Conservation (phyloP, 148 eudicot genomes). For the Fagopyrum tataricum region DNA sequence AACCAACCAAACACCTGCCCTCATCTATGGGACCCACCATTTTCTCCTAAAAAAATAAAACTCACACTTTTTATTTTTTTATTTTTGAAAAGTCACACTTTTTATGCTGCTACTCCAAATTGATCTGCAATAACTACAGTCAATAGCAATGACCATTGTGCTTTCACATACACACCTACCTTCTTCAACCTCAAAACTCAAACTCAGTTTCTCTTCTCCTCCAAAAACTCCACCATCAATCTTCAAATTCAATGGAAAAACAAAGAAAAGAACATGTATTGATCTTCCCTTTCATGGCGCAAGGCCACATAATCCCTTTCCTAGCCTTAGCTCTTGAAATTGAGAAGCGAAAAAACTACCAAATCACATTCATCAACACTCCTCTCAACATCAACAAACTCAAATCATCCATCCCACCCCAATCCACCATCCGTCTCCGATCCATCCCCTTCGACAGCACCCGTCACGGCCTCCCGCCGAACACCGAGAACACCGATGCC, state of each 20-base stretch:
- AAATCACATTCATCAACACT: conserved; percentile 40
- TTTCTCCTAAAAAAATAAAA: too few species aligned
- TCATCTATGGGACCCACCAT: too few species aligned
- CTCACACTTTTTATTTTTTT: too few species aligned
- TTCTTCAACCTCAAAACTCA: neutral
- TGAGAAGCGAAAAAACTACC: conserved; percentile 26
- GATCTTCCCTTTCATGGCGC: conserved; percentile 60
- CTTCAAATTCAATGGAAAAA: neutral
- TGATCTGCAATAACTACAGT: too few species aligned
- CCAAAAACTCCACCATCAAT: neutral
- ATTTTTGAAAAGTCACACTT: too few species aligned
- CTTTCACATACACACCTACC: too few species aligned
- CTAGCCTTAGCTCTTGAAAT: conserved; percentile 38
- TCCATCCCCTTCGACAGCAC: conserved; percentile 41
- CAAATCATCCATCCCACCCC: conserved; percentile 19
- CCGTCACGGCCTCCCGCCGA: conserved; percentile 37
- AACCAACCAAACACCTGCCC: too few species aligned
- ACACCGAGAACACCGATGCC: conserved; percentile 37
- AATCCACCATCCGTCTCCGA: conserved; percentile 25
- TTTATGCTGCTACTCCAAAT: too few species aligned
- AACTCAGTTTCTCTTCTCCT: neutral
- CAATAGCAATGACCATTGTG: neutral
- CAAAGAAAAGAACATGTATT: conserved; percentile 27
- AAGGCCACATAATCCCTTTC: conserved; percentile 62
- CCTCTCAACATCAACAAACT: conserved; percentile 45